Base-by-base conservation (phyloP, 1,284 basidiomycete genomes). In the Malassezia yamatoensis region DNA sequence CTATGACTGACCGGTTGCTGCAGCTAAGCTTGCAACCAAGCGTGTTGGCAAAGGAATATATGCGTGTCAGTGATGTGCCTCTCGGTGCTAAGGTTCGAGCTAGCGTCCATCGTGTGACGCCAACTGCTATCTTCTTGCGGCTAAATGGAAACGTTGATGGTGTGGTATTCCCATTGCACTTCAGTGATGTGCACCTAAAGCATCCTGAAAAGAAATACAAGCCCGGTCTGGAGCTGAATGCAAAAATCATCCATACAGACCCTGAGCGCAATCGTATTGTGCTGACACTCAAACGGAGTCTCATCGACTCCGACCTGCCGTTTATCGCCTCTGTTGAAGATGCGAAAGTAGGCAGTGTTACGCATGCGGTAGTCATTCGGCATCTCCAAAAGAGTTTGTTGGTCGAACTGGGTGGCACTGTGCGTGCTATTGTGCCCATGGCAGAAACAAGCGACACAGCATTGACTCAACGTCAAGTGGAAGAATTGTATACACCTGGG, bases 151-250 rank as follows among this genome's bases (percentile, higher is more conserved):
- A 66, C 39, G 66, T 70, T 20, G 89, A 96, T 67, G 94, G 88
- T 37, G 85, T 96, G 32, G 82, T 96, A 32, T 96, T 89, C 85
- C 90, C 93, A 0, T 81, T 84, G 62, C 94, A 99, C 76, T 98
- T 89, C 75, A 88, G 94, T 33, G 72, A 74, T 73, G 90, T 98
- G 67, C 77, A 79, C 35, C 80, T 98, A 63, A 94, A 90, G 71
- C 62, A 74, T 49, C 70, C 68, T 29, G 70, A 72, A 55, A 90
- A 87, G 77, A 83, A 87, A 62, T 99, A 94, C 80, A 93, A 89
- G 74, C 78, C 81, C 13, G 91, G 90, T 32, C 80, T 81, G 4
- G 82, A 76, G 46, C 85, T 98, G 76, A 96, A 88, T 77, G 91
- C 89, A 62, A 79, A 87, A 52, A 88, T 96, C n/a, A 83, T 94